Conservation (phyloP, 805 yeast genomes). For the Candida xiaguanensis region DNA sequence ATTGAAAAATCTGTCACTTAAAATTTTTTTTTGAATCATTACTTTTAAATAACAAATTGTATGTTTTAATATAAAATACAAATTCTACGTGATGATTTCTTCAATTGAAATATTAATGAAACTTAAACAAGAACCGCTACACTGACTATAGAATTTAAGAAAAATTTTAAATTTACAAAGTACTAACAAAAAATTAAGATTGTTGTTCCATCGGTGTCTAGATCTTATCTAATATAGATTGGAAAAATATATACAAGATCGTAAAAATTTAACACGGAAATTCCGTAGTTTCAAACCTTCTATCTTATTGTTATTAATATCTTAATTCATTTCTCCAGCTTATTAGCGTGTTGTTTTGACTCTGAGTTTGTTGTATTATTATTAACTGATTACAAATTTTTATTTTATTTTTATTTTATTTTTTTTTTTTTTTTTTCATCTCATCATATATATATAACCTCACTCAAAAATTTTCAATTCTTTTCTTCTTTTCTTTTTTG, state of each 20-base stretch:
- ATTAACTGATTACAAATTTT: slow-evolving; percentile 3
- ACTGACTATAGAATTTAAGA: slow-evolving; percentile 15
- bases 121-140: slow-evolving; percentile 30
- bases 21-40: too few species aligned
- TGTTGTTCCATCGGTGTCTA: not conserved
- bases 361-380: slow-evolving; percentile 1
- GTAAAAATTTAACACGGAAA: not conserved
- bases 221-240: too few species aligned
- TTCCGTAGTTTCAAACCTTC: not conserved
- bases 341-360: slow-evolving; percentile 1
- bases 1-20: too few species aligned
- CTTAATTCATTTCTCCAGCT: too few species aligned
- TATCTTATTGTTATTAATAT: too few species aligned
- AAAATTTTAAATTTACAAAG: not conserved
- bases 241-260: too few species aligned
- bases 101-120: slow-evolving; percentile 1
- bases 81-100: slow-evolving; percentile 1
- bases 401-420: not conserved
- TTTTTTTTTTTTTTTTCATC: not conserved
- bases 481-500: slow-evolving; percentile 31
- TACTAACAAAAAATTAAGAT: not conserved
- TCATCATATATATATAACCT: not conserved
- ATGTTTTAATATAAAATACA: too few species aligned
- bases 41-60: too few species aligned
- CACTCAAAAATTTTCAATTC: slow-evolving; percentile 3